Evolutionary conservation across 1,284 basidiomycete genomes (phyloP).

Genomic region (Boletellus sp.): DNA sequence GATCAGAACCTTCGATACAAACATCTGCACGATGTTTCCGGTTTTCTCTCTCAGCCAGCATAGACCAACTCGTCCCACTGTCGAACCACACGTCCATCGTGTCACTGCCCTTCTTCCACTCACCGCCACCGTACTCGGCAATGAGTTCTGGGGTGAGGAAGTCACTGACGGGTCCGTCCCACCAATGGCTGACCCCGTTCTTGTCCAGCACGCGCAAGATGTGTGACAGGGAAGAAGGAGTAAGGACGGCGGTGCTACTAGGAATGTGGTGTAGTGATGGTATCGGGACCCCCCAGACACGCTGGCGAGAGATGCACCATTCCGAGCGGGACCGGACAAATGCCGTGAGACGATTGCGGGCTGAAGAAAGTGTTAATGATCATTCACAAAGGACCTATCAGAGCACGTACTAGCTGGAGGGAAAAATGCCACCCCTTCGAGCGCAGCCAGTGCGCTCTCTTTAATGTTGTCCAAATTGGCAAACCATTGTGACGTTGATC

Average conservation of each 20-base stretch:
- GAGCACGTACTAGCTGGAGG: conserved; percentile 61
- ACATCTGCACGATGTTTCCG: conserved; percentile 69
- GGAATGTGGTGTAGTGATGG: conserved; percentile 78
- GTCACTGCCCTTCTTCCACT: conserved; percentile 79
- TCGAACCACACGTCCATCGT: conserved; percentile 99
- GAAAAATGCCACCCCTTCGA: conserved; percentile 75
- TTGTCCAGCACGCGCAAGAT: conserved; percentile 73
- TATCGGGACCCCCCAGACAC: conserved; percentile 97
- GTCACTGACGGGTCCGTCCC: conserved; percentile 80
- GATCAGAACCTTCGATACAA: conserved; percentile 94
- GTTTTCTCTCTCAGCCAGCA: conserved; percentile 45
- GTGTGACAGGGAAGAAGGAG: conserved; percentile 66
- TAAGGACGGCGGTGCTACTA: conserved; percentile 67
- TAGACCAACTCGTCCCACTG: conserved; percentile 93
- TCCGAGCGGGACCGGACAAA: conserved; percentile 89
- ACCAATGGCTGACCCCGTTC: conserved; percentile 86
- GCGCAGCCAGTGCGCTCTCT: conserved; percentile 65
- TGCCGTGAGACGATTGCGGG: conserved; percentile 79
- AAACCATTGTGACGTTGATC: conserved; percentile 99
- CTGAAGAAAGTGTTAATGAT: conserved; percentile 39
- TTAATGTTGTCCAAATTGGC: conserved; percentile 88
- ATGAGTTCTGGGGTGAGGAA: conserved; percentile 69
- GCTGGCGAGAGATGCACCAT: conserved; percentile 99
- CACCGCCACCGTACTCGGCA: conserved; percentile 40
- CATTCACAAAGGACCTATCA: neutral